Evolutionary conservation across 805 yeast genomes (phyloP).

Genomic region (Saccharomycodes ludwigii): DNA sequence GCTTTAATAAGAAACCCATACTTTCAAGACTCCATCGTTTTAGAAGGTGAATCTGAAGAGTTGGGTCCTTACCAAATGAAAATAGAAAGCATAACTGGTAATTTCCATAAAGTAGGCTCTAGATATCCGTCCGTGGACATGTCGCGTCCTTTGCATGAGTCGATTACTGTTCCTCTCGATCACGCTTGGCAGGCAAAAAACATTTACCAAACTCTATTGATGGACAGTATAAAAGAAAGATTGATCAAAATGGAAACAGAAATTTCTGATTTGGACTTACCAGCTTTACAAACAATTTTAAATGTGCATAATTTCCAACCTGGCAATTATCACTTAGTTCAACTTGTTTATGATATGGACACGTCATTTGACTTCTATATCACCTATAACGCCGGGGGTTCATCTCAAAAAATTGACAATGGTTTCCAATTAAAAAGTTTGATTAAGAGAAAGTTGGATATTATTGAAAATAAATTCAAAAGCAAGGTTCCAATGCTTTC

Average conservation of each 20-base stretch:
- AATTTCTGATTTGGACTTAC: constrained; percentile 20
- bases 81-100: constrained; percentile 42
- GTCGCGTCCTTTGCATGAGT: constrained; percentile 46
- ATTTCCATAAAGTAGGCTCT: constrained; percentile 16
- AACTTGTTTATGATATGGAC: constrained; percentile 59
- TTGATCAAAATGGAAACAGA: constrained; percentile 10
- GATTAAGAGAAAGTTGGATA: constrained; percentile 13
- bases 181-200: constrained; percentile 72
- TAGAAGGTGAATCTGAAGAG: constrained; percentile 47
- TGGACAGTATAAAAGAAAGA: constrained; percentile 50
- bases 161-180: constrained; percentile 59
- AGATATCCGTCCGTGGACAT: constrained; percentile 40
- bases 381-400: constrained; percentile 36
- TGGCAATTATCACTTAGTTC: constrained; percentile 74
- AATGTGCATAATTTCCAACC: constrained; percentile 41
- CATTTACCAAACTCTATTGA: constrained; percentile 53
- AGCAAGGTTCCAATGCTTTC: constrained; percentile 41
- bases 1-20: constrained; percentile 19
- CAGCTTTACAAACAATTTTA: constrained; percentile 41
- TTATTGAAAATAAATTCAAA: constrained; percentile 33
- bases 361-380: constrained; percentile 56
- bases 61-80: constrained; percentile 53
- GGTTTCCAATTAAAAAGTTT: constrained; percentile 9
- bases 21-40: constrained; percentile 8
- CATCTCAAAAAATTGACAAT: constrained; percentile 29